Evolutionary conservation across 108 stramenopile species (phyloP).

Genomic region (Nitzschia inconspicua): DNA sequence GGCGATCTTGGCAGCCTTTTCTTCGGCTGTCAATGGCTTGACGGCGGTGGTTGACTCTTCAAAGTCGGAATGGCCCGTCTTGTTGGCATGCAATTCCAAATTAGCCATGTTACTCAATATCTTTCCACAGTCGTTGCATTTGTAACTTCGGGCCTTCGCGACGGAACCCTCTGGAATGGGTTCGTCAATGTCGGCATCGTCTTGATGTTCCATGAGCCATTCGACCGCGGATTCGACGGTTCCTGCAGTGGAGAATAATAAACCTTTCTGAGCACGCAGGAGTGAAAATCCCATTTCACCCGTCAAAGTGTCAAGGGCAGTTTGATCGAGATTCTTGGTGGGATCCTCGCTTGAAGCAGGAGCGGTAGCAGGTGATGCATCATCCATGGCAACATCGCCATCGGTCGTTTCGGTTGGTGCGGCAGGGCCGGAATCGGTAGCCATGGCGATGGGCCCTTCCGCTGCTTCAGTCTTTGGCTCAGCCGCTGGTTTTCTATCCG

Average conservation of each 20-base stretch:
- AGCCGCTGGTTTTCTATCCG: not conserved
- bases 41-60: slow-evolving; percentile 79
- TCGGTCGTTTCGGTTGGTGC: not conserved
- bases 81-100: slow-evolving; percentile 88
- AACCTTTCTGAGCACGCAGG: slow-evolving; percentile 86
- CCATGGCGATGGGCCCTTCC: not conserved
- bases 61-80: slow-evolving; percentile 89
- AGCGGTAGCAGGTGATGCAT: slow-evolving; percentile 16
- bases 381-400: too few relatives aligned
- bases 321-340: slow-evolving; percentile 40
- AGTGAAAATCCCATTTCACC: slow-evolving; percentile 87
- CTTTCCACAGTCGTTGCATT: slow-evolving; percentile 87
- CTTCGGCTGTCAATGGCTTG: slow-evolving; percentile 83
- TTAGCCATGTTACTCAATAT: slow-evolving; percentile 80
- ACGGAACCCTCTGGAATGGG: slow-evolving; percentile 65
- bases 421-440: not conserved
- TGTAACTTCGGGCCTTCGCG: slow-evolving; percentile 83
- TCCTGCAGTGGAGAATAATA: slow-evolving; percentile 64
- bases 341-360: slow-evolving; percentile 24
- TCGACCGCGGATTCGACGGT: slow-evolving; percentile 93
- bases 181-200: slow-evolving; percentile 89
- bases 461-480: slow-evolving; percentile 8
- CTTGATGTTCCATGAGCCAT: slow-evolving; percentile 93
- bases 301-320: slow-evolving; percentile 64
- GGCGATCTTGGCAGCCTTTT: slow-evolving; percentile 86